Evolutionary conservation across 1,284 basidiomycete genomes (phyloP).

Genomic region (Cryptococcus sp.): DNA sequence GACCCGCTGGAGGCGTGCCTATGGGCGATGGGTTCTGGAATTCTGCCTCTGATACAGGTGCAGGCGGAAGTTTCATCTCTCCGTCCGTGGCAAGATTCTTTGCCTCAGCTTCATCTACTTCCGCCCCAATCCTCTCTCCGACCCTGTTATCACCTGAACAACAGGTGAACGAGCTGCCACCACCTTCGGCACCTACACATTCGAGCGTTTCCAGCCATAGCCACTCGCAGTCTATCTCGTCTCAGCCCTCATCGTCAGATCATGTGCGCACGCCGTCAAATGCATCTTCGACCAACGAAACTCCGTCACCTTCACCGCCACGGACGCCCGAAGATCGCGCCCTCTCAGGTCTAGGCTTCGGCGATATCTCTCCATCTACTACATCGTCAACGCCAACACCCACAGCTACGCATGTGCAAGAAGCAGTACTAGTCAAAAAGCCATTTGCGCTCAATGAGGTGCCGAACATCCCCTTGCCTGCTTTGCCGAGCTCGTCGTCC

Average conservation of each 20-base stretch:
- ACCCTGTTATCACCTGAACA: conserved; percentile 9
- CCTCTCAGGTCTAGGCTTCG: conserved; percentile 17
- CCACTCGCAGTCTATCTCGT: conserved; percentile 19
- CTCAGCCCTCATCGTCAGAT: conserved; percentile 36
- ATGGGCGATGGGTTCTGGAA: conserved; percentile 18
- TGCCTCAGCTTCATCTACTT: conserved; percentile 23
- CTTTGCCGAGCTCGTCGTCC: conserved; percentile 12
- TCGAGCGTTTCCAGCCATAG: conserved; percentile 1
- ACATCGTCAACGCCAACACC: conserved; percentile 12
- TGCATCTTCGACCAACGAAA: conserved; percentile 45
- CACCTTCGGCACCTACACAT: no score
- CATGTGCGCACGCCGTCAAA: conserved; percentile 49
- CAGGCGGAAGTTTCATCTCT: conserved; percentile 11
- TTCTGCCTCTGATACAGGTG: conserved; percentile 10
- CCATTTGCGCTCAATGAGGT: conserved; percentile 13
- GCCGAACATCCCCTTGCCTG: conserved; percentile 32
- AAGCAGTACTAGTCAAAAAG: conserved; percentile 6
- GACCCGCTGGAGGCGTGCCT: conserved; percentile 14
- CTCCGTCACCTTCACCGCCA: conserved; percentile 47
- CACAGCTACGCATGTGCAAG: not conserved
- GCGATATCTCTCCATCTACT: conserved; percentile 14
- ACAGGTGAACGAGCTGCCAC: conserved; percentile 1
- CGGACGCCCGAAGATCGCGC: conserved; percentile 38
- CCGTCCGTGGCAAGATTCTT: conserved; percentile 29
- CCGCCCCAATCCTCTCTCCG: conserved; percentile 26